These are phyloP conservation scores for Eustoma russellianum DNA, from an alignment of 257 asterid species.

Conservation along the genomic window DNA sequence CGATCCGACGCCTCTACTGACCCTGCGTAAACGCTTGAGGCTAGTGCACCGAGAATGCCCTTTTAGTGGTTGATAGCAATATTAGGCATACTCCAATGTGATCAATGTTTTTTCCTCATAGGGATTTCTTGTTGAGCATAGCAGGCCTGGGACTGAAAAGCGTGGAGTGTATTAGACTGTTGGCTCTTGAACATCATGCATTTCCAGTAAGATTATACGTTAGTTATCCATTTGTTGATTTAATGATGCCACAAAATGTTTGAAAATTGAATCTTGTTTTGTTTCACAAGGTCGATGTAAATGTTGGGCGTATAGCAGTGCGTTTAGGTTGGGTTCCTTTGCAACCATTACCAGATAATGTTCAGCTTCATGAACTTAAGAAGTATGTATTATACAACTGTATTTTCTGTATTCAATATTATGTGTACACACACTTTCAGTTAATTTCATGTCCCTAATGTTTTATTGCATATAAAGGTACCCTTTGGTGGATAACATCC, in stretches of 20 bases:
- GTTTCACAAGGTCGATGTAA: constrained; percentile 47
- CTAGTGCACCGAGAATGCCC: no score
- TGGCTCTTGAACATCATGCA: constrained; percentile 46
- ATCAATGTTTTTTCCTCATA: no score
- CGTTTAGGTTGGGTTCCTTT: constrained; percentile 73
- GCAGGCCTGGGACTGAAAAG: constrained; percentile 61
- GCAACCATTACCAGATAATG: constrained; percentile 38
- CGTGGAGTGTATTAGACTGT: constrained; percentile 58
- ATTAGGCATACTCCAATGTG: no score
- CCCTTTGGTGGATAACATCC: constrained; percentile 62
- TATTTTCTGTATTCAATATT: constrained; percentile 18
- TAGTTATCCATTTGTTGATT: not conserved
- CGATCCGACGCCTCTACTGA: no score
- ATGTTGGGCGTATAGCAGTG: constrained; percentile 47
- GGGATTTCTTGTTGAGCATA: constrained; percentile 53
- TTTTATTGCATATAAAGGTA: constrained; percentile 34
- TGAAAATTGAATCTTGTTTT: no score
- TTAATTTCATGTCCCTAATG: not conserved
- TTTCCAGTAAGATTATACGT: constrained; percentile 45
- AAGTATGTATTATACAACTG: no score
- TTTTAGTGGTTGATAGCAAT: no score
- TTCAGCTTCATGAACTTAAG: constrained; percentile 39
- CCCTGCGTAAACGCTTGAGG: no score
- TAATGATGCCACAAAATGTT: no score
- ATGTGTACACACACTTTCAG: not conserved